Conservation (phyloP, 2,329 filamentous ascomycete species). For the Pseudogymnoascus sp. region DNA sequence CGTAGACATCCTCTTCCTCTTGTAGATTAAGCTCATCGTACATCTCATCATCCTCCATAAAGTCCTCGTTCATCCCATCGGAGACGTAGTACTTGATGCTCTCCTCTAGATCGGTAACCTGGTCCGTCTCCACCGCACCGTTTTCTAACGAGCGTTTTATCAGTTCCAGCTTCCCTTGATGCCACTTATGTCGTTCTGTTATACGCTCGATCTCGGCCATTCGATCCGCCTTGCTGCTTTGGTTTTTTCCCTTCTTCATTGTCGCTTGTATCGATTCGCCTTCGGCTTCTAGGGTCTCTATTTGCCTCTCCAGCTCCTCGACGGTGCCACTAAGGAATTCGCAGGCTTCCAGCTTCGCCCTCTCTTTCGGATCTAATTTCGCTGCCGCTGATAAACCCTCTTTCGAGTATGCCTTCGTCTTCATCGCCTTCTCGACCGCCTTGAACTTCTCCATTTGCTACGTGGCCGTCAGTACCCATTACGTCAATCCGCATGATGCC, state of each 20-base stretch:
- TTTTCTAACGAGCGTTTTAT: constrained; percentile 88
- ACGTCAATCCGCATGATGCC: constrained; percentile 9
- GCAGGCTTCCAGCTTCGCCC: constrained; percentile 81
- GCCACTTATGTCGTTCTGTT: constrained; percentile 94
- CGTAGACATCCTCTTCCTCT: constrained; percentile 84
- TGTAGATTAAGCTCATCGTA: constrained; percentile 92
- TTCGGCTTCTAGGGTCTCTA: constrained; percentile 88
- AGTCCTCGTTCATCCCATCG: constrained; percentile 81
- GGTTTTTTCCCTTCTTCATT: constrained; percentile 92
- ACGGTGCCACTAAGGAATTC: constrained; percentile 84
- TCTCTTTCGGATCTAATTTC: constrained; percentile 94
- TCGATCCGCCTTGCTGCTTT: constrained; percentile 73
- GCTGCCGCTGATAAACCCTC: constrained; percentile 87
- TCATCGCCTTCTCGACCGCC: constrained; percentile 99
- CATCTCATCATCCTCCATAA: constrained; percentile 86
- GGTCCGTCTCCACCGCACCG: constrained; percentile 77
- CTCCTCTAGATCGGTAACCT: constrained; percentile 84
- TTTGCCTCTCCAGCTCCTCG: constrained; percentile 87
- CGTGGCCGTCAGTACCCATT: constrained; percentile 23
- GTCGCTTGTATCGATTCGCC: constrained; percentile 77
- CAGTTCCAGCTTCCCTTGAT: constrained; percentile 85
- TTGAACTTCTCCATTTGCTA: constrained; percentile 99
- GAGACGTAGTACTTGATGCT: constrained; percentile 93
- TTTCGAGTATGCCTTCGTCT: constrained; percentile 99
- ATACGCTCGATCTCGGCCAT: constrained; percentile 77